Conservation (phyloP, 2,329 filamentous ascomycete species). For the Xylariales sp. region DNA sequence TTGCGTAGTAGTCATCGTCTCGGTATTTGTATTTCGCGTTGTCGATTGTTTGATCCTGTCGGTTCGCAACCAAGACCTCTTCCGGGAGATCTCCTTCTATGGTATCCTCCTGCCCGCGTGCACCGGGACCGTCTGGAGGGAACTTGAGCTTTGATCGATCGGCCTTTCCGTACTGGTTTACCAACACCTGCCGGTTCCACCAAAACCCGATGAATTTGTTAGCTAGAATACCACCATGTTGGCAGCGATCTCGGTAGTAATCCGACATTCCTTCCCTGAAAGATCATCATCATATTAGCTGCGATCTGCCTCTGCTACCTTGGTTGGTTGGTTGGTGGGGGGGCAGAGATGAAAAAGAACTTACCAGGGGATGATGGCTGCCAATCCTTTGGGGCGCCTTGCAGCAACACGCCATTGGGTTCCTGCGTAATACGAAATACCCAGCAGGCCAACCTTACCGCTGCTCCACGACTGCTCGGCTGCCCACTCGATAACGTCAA, state of each 20-base stretch:
- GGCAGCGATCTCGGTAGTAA: slow-evolving; percentile 52
- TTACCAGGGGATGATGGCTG: slow-evolving; percentile 40
- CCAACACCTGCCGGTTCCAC: slow-evolving; percentile 64
- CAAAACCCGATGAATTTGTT: slow-evolving; percentile 58
- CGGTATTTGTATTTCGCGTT: slow-evolving; percentile 50
- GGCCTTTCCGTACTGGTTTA: slow-evolving; percentile 61
- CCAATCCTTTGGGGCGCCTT: slow-evolving; percentile 38
- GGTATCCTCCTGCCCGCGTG: slow-evolving; percentile 37
- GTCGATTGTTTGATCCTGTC: slow-evolving; percentile 41
- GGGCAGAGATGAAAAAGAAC: not conserved
- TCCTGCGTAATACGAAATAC: slow-evolving; percentile 44
- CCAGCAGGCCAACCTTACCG: slow-evolving; percentile 44
- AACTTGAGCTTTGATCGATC: slow-evolving; percentile 24
- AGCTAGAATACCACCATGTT: slow-evolving; percentile 58
- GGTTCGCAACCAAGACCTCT: slow-evolving; percentile 44
- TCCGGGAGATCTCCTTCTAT: slow-evolving; percentile 54
- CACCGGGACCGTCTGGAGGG: slow-evolving; percentile 22
- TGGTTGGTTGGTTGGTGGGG: too few species aligned
- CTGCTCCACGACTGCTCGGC: slow-evolving; percentile 41
- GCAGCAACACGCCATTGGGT: slow-evolving; percentile 46
- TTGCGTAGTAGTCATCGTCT: slow-evolving; percentile 60
- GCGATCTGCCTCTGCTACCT: not conserved
- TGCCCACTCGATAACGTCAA: slow-evolving; percentile 45
- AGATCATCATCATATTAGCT: not conserved
- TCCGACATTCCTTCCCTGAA: slow-evolving; percentile 47